These are phyloP conservation scores for Pseudonectria foliicola DNA, from an alignment of 2,329 filamentous ascomycete species.

Conservation along the genomic window DNA sequence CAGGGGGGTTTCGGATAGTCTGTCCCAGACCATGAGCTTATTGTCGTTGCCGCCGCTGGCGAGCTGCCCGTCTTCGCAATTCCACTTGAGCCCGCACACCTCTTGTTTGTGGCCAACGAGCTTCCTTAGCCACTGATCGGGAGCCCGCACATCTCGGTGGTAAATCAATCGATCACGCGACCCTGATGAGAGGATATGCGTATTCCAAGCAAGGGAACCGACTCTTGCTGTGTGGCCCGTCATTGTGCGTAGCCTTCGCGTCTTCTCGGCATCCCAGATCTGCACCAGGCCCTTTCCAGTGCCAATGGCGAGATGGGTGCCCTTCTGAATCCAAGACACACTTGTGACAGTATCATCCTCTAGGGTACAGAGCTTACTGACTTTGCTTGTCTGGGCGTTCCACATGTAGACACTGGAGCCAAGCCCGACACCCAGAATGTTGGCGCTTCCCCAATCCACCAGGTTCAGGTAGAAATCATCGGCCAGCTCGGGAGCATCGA, in stretches of 20 bases:
- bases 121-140: conserved; percentile 82
- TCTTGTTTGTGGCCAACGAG: conserved; percentile 96
- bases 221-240: conserved; percentile 91
- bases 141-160: conserved; percentile 88
- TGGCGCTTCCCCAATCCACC: conserved; percentile 95
- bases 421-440: conserved; percentile 86
- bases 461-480: conserved; percentile 98
- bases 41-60: conserved; percentile 98
- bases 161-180: conserved; percentile 91
- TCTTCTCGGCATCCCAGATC: conserved; percentile 92
- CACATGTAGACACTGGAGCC: conserved; percentile 96
- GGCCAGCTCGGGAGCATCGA: conserved; percentile 90
- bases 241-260: conserved; percentile 85
- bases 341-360: conserved; percentile 93
- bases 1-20: conserved; percentile 81
- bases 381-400: conserved; percentile 85
- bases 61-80: conserved; percentile 88
- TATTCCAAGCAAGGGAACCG: conserved; percentile 93
- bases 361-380: conserved; percentile 89
- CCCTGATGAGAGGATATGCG: conserved; percentile 92
- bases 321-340: conserved; percentile 97
- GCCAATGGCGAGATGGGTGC: conserved; percentile 90
- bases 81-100: conserved; percentile 95
- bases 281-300: conserved; percentile 92
- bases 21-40: conserved; percentile 98